Evolutionary conservation across 2,329 filamentous ascomycete genomes (phyloP).

Genomic region (Thielaviopsis ethacetica): DNA sequence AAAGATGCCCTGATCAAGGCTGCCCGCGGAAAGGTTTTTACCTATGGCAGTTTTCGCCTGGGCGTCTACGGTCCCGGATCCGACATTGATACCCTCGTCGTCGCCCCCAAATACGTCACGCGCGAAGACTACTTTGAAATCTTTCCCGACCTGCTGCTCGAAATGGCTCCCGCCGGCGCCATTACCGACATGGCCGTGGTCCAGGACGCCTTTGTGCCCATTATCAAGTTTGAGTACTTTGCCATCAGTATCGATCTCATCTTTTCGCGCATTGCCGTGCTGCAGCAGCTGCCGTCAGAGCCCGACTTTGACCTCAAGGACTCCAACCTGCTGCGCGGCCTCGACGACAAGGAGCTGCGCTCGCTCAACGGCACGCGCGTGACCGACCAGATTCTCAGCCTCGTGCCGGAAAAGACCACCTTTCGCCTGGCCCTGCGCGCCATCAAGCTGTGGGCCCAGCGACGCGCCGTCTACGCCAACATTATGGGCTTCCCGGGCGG

Average conservation of each 20-base stretch:
- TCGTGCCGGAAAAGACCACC: conserved; percentile 78
- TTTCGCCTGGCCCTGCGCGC: conserved; percentile 81
- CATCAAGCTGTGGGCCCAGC: conserved; percentile 92
- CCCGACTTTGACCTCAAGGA: conserved; percentile 63
- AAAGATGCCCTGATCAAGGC: conserved; percentile 64
- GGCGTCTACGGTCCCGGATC: conserved; percentile 91
- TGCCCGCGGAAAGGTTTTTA: conserved; percentile 84
- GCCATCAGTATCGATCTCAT: conserved; percentile 93
- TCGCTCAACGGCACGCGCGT: conserved; percentile 90
- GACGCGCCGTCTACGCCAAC: conserved; percentile 84
- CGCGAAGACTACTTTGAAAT: conserved; percentile 83
- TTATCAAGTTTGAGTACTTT: conserved; percentile 88
- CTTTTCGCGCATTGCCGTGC: conserved; percentile 56
- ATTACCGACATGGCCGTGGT: conserved; percentile 77
- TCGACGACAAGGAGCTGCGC: conserved; percentile 74
- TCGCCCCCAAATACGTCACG: conserved; percentile 76
- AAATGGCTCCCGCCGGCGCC: conserved; percentile 60
- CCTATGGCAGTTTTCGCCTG: conserved; percentile 87
- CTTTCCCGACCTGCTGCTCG: conserved; percentile 65
- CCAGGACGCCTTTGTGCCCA: conserved; percentile 81
- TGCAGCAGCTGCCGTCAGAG: conserved; percentile 51
- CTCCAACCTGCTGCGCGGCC: conserved; percentile 65
- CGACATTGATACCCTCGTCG: conserved; percentile 92
- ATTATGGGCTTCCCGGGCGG: conserved; percentile 94
- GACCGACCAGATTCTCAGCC: conserved; percentile 74